Evolutionary conservation across 2,329 filamentous ascomycete species (phyloP).

Genomic region (Calonectria pteridis): DNA sequence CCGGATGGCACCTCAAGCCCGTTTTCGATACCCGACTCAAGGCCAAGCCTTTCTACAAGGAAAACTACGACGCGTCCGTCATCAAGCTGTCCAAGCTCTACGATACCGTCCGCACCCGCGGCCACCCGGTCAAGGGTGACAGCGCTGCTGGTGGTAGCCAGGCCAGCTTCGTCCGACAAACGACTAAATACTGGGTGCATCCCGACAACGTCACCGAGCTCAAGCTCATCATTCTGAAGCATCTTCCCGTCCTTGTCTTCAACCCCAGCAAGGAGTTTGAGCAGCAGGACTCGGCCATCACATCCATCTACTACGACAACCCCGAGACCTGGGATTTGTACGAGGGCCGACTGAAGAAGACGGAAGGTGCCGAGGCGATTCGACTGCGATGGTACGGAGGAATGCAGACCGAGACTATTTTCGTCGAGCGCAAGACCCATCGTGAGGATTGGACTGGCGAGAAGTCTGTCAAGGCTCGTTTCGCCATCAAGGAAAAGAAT

Average conservation of each 20-base stretch:
- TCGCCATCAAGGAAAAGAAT: constrained; percentile 96
- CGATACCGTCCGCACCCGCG: constrained; percentile 92
- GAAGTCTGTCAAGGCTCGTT: constrained; percentile 98
- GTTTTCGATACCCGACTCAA: constrained; percentile 96
- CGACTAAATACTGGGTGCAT: constrained; percentile 99
- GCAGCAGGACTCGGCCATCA: constrained; percentile 90
- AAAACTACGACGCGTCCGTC: constrained; percentile 97
- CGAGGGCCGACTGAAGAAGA: constrained; percentile 94
- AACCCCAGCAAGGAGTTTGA: constrained; percentile 98
- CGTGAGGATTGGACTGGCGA: constrained; percentile 99
- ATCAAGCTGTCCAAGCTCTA: constrained; percentile 96
- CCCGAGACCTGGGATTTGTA: constrained; percentile 94
- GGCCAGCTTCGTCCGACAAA: constrained; percentile 96
- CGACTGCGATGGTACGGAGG: constrained; percentile 97
- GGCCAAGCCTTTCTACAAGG: constrained; percentile 98
- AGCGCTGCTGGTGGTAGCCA: constrained; percentile 91
- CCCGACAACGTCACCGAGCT: constrained; percentile 98
- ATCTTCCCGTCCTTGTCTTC: constrained; percentile 96
- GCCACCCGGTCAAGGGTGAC: constrained; percentile 93
- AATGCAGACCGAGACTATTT: constrained; percentile 95
- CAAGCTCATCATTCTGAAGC: constrained; percentile 97
- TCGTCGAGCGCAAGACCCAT: constrained; percentile 97
- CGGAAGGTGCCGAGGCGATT: constrained; percentile 96
- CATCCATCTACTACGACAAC: constrained; percentile 99
- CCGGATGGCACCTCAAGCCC: constrained; percentile 90